Evolutionary conservation across 345 rosid species (phyloP).

Genomic region (Barbarea vulgaris): DNA sequence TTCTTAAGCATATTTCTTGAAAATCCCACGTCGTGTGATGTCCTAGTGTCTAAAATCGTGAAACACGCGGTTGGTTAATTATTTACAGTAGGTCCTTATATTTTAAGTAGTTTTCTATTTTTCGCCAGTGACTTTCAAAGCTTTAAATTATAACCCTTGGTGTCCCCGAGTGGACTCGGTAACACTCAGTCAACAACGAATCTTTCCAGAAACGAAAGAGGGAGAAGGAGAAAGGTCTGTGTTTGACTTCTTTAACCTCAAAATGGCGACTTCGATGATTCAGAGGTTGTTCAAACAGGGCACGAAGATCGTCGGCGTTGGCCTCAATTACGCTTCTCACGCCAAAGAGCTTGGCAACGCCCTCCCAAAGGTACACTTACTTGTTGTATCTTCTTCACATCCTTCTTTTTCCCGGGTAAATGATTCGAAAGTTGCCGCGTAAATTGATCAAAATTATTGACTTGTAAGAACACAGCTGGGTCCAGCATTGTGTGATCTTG

Average conservation of each 20-base stretch:
- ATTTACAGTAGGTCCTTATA: conserved; percentile 3
- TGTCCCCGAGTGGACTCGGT: conserved; percentile 20
- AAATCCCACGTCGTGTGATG: conserved; percentile 5
- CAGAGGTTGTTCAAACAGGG: conserved; percentile 69
- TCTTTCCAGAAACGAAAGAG: conserved; percentile 23
- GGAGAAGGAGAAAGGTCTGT: not conserved
- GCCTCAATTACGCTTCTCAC: conserved; percentile 94
- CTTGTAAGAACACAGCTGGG: not conserved
- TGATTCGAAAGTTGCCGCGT: not conserved
- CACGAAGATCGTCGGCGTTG: conserved; percentile 91
- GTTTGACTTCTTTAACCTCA: conserved; percentile 18
- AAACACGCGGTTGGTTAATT: conserved; percentile 15
- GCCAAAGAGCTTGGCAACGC: conserved; percentile 97
- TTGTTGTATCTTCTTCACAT: not conserved
- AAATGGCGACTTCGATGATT: conserved; percentile 47
- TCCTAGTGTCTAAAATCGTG: conserved; percentile 5
- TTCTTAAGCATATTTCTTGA: not conserved
- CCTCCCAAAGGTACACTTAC: conserved; percentile 67
- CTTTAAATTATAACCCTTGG: not conserved
- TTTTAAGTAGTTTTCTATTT: not conserved
- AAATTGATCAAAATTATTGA: not conserved
- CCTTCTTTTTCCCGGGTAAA: not conserved
- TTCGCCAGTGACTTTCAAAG: not conserved
- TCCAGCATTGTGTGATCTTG: not conserved
- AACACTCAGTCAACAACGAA: conserved; percentile 18